These are phyloP conservation scores for Murraya koenigii DNA, from an alignment of 345 rosid genomes.

Conservation along the genomic window DNA sequence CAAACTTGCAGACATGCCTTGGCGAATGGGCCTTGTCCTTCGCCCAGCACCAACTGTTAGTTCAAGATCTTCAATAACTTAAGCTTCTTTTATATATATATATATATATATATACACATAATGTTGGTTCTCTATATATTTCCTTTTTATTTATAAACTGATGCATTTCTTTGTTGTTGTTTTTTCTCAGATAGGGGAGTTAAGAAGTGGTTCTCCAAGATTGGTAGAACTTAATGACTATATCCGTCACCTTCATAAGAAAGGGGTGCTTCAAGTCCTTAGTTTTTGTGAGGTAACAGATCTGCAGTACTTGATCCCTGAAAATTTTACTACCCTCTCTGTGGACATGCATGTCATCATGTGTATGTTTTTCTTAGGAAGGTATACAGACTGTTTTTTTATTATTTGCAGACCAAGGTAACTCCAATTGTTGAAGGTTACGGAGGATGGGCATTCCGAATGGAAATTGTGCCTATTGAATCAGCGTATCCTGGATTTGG, in stretches of 20 bases:
- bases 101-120: no score
- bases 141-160: neutral
- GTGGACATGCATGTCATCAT: neutral
- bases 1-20: slow-evolving; percentile 97
- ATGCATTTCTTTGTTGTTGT: slow-evolving; percentile 12
- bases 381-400: neutral
- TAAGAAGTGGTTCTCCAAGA: slow-evolving; percentile 92
- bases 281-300: slow-evolving; percentile 90
- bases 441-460: slow-evolving; percentile 95
- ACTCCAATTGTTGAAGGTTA: slow-evolving; percentile 97
- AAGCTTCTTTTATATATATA: neutral
- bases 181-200: slow-evolving; percentile 72
- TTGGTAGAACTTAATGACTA: slow-evolving; percentile 80
- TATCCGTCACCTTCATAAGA: slow-evolving; percentile 77
- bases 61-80: slow-evolving; percentile 7
- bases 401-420: slow-evolving; percentile 75
- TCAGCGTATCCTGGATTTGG: slow-evolving; percentile 99
- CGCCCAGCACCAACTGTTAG: slow-evolving; percentile 97
- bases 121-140: slow-evolving; percentile 5
- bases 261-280: slow-evolving; percentile 74
- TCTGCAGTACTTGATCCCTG: neutral
- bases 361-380: neutral
- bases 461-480: slow-evolving; percentile 95
- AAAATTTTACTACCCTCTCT: neutral
- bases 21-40: slow-evolving; percentile 94